phyloP scores from a whole-genome alignment of 176 grass and related monocot species.

The Triticum urartu region DNA sequence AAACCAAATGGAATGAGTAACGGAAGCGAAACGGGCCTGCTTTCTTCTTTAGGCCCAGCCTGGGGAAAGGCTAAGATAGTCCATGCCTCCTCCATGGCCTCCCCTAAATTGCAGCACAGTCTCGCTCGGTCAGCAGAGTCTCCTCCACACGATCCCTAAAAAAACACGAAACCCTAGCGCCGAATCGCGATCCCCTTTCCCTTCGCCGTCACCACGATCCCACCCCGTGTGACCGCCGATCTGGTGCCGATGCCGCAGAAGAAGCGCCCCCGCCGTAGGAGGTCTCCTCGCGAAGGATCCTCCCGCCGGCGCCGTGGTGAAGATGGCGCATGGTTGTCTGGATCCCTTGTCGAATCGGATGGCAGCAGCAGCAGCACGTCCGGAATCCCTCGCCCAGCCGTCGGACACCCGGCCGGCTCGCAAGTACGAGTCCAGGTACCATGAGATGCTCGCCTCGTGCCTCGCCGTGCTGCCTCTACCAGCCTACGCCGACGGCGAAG shows the following conservation, averaged over 20 bases:
- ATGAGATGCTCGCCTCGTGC: neutral
- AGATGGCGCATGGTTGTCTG: neutral
- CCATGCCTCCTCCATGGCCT: too few relatives aligned
- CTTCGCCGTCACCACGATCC: too few relatives aligned
- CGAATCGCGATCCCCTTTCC: too few relatives aligned
- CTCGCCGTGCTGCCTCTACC: neutral
- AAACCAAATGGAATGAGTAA: too few relatives aligned
- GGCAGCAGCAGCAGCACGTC: neutral
- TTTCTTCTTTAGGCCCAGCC: too few relatives aligned
- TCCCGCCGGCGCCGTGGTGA: neutral
- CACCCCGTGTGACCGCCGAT: too few relatives aligned
- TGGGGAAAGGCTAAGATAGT: too few relatives aligned
- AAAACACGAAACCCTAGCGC: too few relatives aligned
- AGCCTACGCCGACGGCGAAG: neutral
- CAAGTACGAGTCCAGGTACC: neutral
- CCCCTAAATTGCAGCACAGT: too few relatives aligned
- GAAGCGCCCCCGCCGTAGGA: neutral
- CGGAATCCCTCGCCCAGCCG: neutral
- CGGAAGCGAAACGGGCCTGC: too few relatives aligned
- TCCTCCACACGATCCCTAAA: too few relatives aligned
- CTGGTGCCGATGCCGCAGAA: neutral
- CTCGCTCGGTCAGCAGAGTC: too few relatives aligned
- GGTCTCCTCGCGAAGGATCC: neutral
- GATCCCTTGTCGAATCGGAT: neutral
- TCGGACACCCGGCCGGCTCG: neutral